Evolutionary conservation across 208 protist species (phyloP).

Genomic region (Giardia muris): DNA sequence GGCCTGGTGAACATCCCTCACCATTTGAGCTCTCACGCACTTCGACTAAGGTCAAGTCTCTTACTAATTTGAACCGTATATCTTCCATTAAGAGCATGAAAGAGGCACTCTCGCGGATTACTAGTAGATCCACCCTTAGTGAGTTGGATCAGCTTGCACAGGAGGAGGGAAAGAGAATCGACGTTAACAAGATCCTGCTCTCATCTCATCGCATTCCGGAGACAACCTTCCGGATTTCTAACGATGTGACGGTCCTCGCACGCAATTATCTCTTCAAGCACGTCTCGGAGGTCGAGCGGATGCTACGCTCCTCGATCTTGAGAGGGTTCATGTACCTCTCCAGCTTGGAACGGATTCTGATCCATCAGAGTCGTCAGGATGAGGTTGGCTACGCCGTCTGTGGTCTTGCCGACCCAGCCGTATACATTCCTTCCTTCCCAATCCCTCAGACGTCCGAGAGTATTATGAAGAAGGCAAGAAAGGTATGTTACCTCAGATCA

Average conservation of each 20-base stretch:
- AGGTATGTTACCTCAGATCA: neutral
- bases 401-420: neutral
- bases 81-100: neutral
- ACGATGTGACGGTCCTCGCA: neutral
- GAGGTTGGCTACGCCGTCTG: slow-evolving; percentile 11
- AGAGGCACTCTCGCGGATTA: neutral
- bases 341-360: neutral
- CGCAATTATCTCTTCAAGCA: neutral
- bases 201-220: neutral
- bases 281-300: neutral
- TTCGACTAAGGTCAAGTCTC: neutral
- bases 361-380: neutral
- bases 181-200: neutral
- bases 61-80: neutral
- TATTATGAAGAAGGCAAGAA: slow-evolving; percentile 2
- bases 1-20: neutral
- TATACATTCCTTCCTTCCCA: neutral
- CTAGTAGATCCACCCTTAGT: neutral
- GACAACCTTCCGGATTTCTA: neutral
- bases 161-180: neutral
- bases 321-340: neutral
- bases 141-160: neutral
- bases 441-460: neutral
- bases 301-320: neutral
- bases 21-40: neutral